Evolutionary conservation across 352 stramenopile species (phyloP).

Genomic region (Globisporangium okanoganense): DNA sequence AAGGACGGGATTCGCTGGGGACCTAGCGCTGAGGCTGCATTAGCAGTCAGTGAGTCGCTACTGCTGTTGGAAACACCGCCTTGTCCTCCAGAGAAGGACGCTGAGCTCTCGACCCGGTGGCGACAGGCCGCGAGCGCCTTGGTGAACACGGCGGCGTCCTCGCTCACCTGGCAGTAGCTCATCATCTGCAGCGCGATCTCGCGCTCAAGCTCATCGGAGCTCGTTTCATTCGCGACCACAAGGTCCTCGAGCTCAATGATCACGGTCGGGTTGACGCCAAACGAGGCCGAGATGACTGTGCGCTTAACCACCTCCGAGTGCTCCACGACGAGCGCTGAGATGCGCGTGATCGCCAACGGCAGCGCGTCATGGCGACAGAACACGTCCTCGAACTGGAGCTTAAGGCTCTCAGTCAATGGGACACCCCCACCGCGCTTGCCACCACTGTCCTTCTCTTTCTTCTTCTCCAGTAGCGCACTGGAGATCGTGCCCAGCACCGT

Average conservation of each 20-base stretch:
- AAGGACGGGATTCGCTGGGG: slow-evolving; percentile 34
- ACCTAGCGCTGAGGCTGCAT: neutral
- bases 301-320: slow-evolving; percentile 41
- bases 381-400: slow-evolving; percentile 37
- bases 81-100: neutral
- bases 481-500: slow-evolving; percentile 43
- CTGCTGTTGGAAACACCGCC: neutral
- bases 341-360: slow-evolving; percentile 27
- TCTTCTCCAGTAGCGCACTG: slow-evolving; percentile 26
- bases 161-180: slow-evolving; percentile 25
- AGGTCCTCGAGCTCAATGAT: slow-evolving; percentile 43
- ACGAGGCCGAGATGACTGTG: slow-evolving; percentile 36
- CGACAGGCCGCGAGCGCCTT: slow-evolving; percentile 41
- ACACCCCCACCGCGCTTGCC: slow-evolving; percentile 26
- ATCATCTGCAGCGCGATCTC: slow-evolving; percentile 45
- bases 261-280: slow-evolving; percentile 35
- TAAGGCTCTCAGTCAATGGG: slow-evolving; percentile 33
- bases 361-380: slow-evolving; percentile 34
- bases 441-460: slow-evolving; percentile 4
- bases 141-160: slow-evolving; percentile 36
- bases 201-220: slow-evolving; percentile 38
- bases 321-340: slow-evolving; percentile 46
- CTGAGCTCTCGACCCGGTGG: slow-evolving; percentile 25
- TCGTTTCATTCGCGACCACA: slow-evolving; percentile 36
- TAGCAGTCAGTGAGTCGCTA: slow-evolving; percentile 1